These are phyloP conservation scores for Silene latifolia DNA, from an alignment of 148 eudicot species.

Conservation along the genomic window DNA sequence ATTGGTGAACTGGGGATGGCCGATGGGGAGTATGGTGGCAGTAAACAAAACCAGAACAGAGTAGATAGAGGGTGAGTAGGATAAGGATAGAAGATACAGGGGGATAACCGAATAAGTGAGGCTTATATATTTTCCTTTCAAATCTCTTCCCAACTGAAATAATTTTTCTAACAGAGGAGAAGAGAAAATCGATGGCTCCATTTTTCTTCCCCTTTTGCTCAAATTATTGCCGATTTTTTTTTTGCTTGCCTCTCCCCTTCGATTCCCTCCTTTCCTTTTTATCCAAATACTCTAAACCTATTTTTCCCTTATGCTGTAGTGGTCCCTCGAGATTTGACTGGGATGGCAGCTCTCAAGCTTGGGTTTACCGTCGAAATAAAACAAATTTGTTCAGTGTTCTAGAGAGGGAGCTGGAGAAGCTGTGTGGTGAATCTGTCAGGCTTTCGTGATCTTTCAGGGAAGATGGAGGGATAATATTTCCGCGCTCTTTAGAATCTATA, in stretches of 20 bases:
- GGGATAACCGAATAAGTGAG: neutral
- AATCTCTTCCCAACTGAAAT: neutral
- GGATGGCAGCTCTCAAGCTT: constrained; percentile 51
- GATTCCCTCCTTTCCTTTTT: neutral
- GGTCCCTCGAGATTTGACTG: constrained; percentile 81
- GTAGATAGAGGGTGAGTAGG: no score
- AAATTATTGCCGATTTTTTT: neutral
- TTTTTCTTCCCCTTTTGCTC: neutral
- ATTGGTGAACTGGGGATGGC: neutral
- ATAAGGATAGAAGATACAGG: neutral
- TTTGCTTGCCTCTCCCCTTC: neutral
- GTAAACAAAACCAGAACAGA: no score
- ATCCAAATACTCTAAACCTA: neutral
- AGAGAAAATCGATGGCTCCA: neutral
- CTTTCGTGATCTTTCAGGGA: constrained; percentile 36
- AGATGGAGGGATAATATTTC: neutral
- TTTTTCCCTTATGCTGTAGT: constrained; percentile 36
- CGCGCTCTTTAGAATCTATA: neutral
- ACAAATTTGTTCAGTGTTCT: constrained; percentile 36
- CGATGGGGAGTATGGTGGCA: neutral
- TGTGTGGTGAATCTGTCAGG: constrained; percentile 52
- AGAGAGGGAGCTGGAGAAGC: constrained; percentile 59
- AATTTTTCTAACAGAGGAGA: neutral
- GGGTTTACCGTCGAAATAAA: constrained; percentile 70
- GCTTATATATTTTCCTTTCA: neutral